Evolutionary conservation across 768 basidiomycete genomes (phyloP), one percentile per base, ranked within the genome.

Genomic region (Boletus huronensis): DNA sequence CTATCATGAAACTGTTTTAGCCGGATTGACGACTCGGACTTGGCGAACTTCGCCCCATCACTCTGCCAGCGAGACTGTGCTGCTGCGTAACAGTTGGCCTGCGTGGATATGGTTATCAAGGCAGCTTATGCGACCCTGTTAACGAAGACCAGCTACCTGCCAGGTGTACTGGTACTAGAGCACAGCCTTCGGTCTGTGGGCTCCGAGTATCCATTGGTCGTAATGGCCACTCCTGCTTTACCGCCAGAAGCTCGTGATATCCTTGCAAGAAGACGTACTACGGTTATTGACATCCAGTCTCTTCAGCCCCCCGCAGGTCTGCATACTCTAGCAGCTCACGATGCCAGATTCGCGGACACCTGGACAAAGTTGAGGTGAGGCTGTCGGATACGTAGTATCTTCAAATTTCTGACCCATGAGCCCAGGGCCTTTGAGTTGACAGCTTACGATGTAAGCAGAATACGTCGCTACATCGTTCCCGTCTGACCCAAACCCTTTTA

Each of bases 41-140:
- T 50, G 13, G 13, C 29, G 2, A 17, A 10, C 19, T 23, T 19
- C 28, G 32, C 13, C 9, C 17, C 31, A 32, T 13, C 29, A 45
- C 44, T 40, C 26, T 19, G n/a, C n/a, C n/a, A n/a, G n/a, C n/a
- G n/a, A n/a, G n/a, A n/a, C n/a, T n/a, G 16, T 26, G 7, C 19
- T 19, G 4, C 29, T 32, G 16, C 32, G 31, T 19, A 14, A 34
- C 25, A 35, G 7, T 40, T 36, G 14, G 40, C 57, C 42, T 31
- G 39, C 34, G 23, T 48, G 11, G 35, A 61, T 10, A 77, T 76
- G 78, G 60, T 52, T 31, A 56, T 58, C 52, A 77, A 74, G 39
- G 77, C 72, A 49, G 90, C 86, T 14, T 97, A 83, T 75, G 84
- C 81, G 29, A 92, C 91, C 16, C 75, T 96, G 52, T 75, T 95